A percentile compares a stretch with the other conserved stretches of the same genome.
These are phyloP conservation scores for Castanea mollissima DNA, from an alignment of 306 rosid genomes.

Conservation along the genomic window DNA sequence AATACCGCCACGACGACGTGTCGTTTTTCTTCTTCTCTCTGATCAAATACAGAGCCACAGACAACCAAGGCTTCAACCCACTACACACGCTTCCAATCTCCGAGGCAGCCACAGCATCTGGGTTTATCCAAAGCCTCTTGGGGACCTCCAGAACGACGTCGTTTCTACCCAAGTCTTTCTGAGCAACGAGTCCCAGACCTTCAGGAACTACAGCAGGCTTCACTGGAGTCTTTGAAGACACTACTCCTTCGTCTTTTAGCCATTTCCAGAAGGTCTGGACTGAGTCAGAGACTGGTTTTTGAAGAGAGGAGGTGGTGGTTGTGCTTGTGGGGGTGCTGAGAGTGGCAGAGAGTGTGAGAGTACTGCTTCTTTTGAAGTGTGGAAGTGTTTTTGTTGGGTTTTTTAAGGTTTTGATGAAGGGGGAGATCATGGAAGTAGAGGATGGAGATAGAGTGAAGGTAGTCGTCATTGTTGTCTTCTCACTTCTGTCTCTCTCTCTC, in stretches of 20 bases:
- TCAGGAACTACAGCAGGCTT: constrained; percentile 70
- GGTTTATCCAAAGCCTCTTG: constrained; percentile 88
- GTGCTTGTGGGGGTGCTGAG: constrained; percentile 2
- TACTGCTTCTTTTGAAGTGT: too few relatives aligned
- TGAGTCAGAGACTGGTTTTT: constrained; percentile 49
- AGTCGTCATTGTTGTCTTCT: constrained; percentile 31
- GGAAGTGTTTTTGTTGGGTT: too few relatives aligned
- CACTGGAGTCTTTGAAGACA: constrained; percentile 71
- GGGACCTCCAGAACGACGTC: constrained; percentile 93
- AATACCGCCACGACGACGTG: constrained; percentile 62
- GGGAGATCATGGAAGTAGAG: constrained; percentile 25
- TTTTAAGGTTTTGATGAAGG: constrained; percentile 16
- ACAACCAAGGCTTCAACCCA: constrained; percentile 84
- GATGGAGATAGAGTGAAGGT: constrained; percentile 26
- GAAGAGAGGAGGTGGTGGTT: constrained; percentile 18
- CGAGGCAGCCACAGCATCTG: constrained; percentile 81
- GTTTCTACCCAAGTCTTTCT: constrained; percentile 58
- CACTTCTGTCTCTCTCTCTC: background rate
- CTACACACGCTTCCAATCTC: constrained; percentile 73
- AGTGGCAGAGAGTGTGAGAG: background rate
- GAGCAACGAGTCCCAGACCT: constrained; percentile 76
- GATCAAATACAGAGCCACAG: constrained; percentile 73
- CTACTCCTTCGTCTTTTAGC: constrained; percentile 76
- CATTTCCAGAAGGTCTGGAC: constrained; percentile 84
- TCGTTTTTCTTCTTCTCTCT: constrained; percentile 64